Evolutionary conservation across 1,284 basidiomycete species (phyloP).

Genomic region (Ustilago tritici): DNA sequence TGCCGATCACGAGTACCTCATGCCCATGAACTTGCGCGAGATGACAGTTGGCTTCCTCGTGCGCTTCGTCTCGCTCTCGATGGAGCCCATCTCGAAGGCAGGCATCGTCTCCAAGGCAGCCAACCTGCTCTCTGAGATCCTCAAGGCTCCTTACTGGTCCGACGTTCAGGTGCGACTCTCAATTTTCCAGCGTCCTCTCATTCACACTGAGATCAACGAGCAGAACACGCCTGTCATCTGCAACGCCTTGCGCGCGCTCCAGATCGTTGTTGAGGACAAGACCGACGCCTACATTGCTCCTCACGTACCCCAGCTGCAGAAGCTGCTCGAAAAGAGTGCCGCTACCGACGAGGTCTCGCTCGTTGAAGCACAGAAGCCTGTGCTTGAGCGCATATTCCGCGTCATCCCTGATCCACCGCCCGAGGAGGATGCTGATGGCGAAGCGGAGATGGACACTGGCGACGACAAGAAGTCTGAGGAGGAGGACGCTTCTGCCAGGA

Average conservation of each 20-base stretch:
- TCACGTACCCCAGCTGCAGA: constrained; percentile 85
- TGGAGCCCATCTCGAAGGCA: constrained; percentile 77
- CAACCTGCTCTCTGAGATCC: constrained; percentile 82
- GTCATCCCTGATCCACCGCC: constrained; percentile 76
- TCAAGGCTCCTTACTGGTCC: constrained; percentile 86
- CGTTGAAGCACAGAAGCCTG: constrained; percentile 67
- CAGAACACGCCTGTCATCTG: constrained; percentile 78
- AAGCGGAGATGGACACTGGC: constrained; percentile 71
- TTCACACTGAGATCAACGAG: constrained; percentile 76
- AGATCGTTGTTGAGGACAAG: constrained; percentile 86
- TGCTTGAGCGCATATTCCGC: constrained; percentile 87
- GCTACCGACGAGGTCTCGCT: constrained; percentile 53
- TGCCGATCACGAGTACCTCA: constrained; percentile 58
- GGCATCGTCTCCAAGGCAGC: constrained; percentile 82
- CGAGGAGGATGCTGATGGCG: constrained; percentile 55
- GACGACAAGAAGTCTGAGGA: constrained; percentile 81
- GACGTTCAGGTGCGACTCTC: constrained; percentile 90
- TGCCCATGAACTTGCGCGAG: constrained; percentile 64
- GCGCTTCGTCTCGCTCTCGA: constrained; percentile 81
- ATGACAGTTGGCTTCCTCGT: constrained; percentile 91
- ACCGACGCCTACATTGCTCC: constrained; percentile 83
- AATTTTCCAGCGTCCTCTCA: constrained; percentile 71
- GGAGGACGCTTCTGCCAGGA: constrained; percentile 22
- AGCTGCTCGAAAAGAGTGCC: constrained; percentile 76
- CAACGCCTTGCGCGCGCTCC: constrained; percentile 88